A percentile compares a stretch with the other conserved stretches of the same genome.
Evolutionary conservation across 108 stramenopile genomes (phyloP).

Genomic region (Skeletonema tropicum): DNA sequence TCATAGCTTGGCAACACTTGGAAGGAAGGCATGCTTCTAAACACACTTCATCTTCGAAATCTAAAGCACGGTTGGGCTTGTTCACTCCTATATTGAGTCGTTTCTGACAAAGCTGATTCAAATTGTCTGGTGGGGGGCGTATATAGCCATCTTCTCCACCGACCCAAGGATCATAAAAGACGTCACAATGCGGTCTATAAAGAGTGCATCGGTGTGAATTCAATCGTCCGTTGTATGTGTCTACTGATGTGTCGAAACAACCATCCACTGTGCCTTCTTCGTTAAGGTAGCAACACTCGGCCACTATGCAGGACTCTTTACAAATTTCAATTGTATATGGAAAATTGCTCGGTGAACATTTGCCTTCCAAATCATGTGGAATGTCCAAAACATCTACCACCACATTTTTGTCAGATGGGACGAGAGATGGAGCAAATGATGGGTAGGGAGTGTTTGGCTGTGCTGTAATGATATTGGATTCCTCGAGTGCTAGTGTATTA

Average conservation of each 20-base stretch:
- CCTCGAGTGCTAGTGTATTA: background rate
- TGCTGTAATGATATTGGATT: background rate
- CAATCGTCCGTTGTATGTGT: background rate
- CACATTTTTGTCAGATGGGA: background rate
- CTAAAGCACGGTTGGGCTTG: background rate
- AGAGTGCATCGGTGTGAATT: background rate
- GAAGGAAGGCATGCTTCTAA: background rate
- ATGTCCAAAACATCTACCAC: background rate
- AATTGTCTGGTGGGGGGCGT: background rate
- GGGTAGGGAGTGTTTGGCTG: background rate
- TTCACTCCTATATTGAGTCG: background rate
- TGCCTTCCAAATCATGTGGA: slow-evolving; percentile 1
- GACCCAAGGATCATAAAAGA: background rate
- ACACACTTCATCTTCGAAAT: background rate
- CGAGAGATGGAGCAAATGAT: background rate
- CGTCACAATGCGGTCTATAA: background rate
- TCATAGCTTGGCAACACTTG: slow-evolving; percentile 3
- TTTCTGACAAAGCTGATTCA: background rate
- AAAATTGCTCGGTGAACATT: slow-evolving; percentile 3
- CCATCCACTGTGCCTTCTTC: background rate
- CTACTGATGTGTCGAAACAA: background rate
- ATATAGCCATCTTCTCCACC: slow-evolving; percentile 2
- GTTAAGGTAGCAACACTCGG: background rate
- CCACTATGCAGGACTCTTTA: background rate
- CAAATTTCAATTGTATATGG: background rate